Evolutionary conservation across 2,329 filamentous ascomycete species (phyloP).

Genomic region (Apiospora sp.): DNA sequence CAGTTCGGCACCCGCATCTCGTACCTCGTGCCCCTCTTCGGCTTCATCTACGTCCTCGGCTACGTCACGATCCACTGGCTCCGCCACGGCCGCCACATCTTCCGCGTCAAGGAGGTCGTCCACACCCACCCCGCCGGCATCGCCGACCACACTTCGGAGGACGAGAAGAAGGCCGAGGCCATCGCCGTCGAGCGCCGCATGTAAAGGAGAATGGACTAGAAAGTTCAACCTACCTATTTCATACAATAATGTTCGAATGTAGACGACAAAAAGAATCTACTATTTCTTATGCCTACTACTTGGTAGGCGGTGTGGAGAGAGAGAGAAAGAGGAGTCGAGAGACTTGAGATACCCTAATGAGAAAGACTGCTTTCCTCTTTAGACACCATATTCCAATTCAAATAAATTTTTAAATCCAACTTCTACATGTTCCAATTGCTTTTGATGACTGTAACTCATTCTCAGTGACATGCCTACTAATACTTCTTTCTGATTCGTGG

Average conservation of each 20-base stretch:
- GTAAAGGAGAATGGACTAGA: background rate
- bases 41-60: slow-evolving; percentile 48
- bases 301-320: background rate
- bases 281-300: background rate
- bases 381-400: background rate
- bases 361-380: slow-evolving; percentile 3
- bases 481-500: background rate
- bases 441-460: background rate
- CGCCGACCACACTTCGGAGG: slow-evolving; percentile 5
- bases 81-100: slow-evolving; percentile 41
- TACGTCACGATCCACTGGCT: slow-evolving; percentile 44
- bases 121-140: slow-evolving; percentile 27
- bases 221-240: slow-evolving; percentile 1
- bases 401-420: background rate
- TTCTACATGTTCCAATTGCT: background rate
- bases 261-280: background rate
- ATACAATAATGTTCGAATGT: background rate
- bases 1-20: slow-evolving; percentile 49
- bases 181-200: slow-evolving; percentile 5
- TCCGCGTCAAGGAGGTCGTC: slow-evolving; percentile 42
- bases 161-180: slow-evolving; percentile 21
- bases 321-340: background rate
- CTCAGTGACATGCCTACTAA: background rate
- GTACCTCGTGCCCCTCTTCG: slow-evolving; percentile 52
- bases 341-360: slow-evolving; percentile 17